Base-by-base conservation (phyloP, 202 grass and related monocot species). In the Saccharum hybrid region DNA sequence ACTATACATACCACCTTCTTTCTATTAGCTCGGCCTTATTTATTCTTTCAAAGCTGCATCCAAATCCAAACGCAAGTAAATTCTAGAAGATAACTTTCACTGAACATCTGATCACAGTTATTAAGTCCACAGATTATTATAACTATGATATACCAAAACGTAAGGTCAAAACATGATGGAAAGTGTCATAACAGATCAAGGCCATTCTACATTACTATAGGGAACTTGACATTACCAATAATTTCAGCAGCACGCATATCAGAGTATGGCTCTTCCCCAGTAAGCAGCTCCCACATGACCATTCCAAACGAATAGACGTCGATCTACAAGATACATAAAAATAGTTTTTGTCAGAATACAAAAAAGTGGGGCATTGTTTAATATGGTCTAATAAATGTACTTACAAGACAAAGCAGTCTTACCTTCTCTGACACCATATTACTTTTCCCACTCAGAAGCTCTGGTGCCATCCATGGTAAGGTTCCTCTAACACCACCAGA, bases 401-500 rank as follows among this genome's bases (percentile, higher is more conserved):
- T 79, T 79, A 63, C 75, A 83, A 64, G 42, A 70, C 21, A 45
- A 85, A 64, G 18, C n/a, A 65, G 41, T 77, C 52, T 87, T 84
- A 94, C 94, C 81, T 97, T 97, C 74, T 97, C 94, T 77, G 94
- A 90, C n/a, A 97, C 94, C 94, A 97, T 97, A 77, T 90, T 84
- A 72, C 87, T 90, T 94, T 97, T 97, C 60, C 85, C 90, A 93
- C 87, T 94, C 41, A 97, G 80, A 86, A 97, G 95, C 77, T 97
- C 95, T 15, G 95, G 92, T 39, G 95, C 94, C 94, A 97, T 97
- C 94, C 94, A 97, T 68, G 94, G 94, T 86, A 97, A 93, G 60
- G 94, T 97, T 85, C 94, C 94, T 76, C 94, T 92, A 23, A 97
- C 84, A 80, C 94, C 94, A 82, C 94, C 94, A 73, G 94, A 97